Evolutionary conservation across 108 stramenopile genomes (phyloP), one percentile per base, ranked within the genome.

Genomic region (Cylindrotheca closterium): DNA sequence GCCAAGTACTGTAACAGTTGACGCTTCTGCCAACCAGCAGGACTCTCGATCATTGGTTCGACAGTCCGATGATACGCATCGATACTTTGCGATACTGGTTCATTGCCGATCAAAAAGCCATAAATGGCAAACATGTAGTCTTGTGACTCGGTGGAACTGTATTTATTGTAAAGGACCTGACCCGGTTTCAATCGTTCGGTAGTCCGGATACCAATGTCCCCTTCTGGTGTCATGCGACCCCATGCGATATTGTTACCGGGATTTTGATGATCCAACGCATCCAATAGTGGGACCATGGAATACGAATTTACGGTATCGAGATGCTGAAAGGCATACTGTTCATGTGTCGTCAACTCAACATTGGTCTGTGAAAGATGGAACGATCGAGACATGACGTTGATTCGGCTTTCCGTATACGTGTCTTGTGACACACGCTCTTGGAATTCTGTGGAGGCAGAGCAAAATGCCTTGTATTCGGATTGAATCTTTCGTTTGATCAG

Each of bases 181-280:
- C 31, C 63, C 21, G 19, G 31, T 0, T 53, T 25, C 12, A 64
- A 7, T 2, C 52, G 10, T 24, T 51, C 21, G 12, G 51, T 23
- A n/a, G 63, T 51, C 37, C 21, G 52, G 19, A 48, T 31, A 15
- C 15, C 15, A 7, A 42, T 15, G 37, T 42, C 37, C 7, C 15
- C 2, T 53, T 23, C 15, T 10, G 26, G 25, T 0, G 29, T 8
- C 10, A 30, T 30, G 25, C 0, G 26, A 12, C 2, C 52, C 63
- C 50, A 51, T 25, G 0, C 30, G 18, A 64, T 31, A 64, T 64
- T 64, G n/a, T 21, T 15, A 5, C 23, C n/a, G 19, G 30, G 1
- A 51, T 10, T 42, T 7, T 53, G 63, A 37, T 64, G 63, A 34
- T 64, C 63, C n/a, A 53, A 30, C 1, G 63, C 51, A 53, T 64